Base-by-base conservation (phyloP, 1,284 basidiomycete genomes). In the Sanguinoderma infundibulare region DNA sequence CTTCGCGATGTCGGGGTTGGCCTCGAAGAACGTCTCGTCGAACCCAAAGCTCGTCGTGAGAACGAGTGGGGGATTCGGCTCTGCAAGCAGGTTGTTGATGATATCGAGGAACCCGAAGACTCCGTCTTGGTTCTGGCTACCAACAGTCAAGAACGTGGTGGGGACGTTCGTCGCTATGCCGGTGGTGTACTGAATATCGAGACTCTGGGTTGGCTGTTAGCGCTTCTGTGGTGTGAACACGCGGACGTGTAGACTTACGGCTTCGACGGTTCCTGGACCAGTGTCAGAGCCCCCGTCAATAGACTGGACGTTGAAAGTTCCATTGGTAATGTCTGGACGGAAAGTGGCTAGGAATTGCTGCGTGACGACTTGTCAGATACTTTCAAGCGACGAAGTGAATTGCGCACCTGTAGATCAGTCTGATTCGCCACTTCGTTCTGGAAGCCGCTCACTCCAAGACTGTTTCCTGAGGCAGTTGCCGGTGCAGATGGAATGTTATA, bases 111-210 rank as follows among this genome's bases (percentile, higher is more conserved):
- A 69, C n/a, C 69, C 67, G 15, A 54, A 56, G 24, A 68, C 55
- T 30, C 62, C 64, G n/a, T 66, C 68, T 10, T 60, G 47, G 35
- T 59, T 55, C 32, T 47, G 40, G 26, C 57, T 53, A n/a, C 66
- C 69, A 22, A 64, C 64, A 15, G 63, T 61, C 17, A 61, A 35
- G 38, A 65, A 63, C 35, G 35, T 71, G 12, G 57, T 55, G 26
- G 63, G 42, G 22, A 66, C 64, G 78, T 77, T 81, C 79, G 75
- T 83, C 83, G 74, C 83, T 83, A 90, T 73, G 12, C 82, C 86
- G 12, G 79, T 81, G 5, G 85, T 83, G 59, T 87, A 87, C 74
- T 90, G 84, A 38, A 87, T 83, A 66, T 89, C 86, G 15, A 89
- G 75, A 67, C 86, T 85, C 49, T 49, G 85, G 72, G 81, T 84